Conservation (phyloP, 2,329 filamentous ascomycete species). For the Diaporthe sp. region DNA sequence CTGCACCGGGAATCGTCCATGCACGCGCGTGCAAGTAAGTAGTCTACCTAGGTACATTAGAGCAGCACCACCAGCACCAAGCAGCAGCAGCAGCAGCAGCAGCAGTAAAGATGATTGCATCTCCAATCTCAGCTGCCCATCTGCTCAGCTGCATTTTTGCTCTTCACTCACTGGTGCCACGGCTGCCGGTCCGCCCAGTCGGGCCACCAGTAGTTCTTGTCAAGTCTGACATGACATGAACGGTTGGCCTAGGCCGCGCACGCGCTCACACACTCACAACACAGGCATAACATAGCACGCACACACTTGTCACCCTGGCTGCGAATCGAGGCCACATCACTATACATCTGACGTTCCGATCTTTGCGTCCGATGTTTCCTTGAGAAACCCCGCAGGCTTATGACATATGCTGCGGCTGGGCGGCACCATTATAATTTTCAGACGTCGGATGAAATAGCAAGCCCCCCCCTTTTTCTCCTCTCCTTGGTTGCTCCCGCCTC, state of each 20-base stretch:
- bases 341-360: slow-evolving; percentile 28
- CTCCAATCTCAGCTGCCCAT: slow-evolving; percentile 12
- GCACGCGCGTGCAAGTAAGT: background rate
- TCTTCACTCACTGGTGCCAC: slow-evolving; percentile 32
- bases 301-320: background rate
- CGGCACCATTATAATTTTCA: slow-evolving; percentile 17
- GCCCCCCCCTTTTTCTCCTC: background rate
- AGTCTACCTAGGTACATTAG: too few species aligned
- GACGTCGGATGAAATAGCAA: slow-evolving; percentile 25
- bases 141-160: background rate
- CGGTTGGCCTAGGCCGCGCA: slow-evolving; percentile 12
- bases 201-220: slow-evolving; percentile 6
- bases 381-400: slow-evolving; percentile 14
- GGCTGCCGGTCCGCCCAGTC: slow-evolving; percentile 26
- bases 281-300: background rate
- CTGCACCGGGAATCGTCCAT: slow-evolving; percentile 15
- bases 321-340: slow-evolving; percentile 15
- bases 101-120: background rate
- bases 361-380: slow-evolving; percentile 27
- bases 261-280: background rate
- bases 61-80: too few species aligned
- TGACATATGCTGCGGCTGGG: slow-evolving; percentile 28
- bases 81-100: background rate
- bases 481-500: slow-evolving; percentile 1
- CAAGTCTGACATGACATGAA: slow-evolving; percentile 19